Evolutionary conservation across 2,329 filamentous ascomycete genomes (phyloP).

Genomic region (Anisogramma anomala): DNA sequence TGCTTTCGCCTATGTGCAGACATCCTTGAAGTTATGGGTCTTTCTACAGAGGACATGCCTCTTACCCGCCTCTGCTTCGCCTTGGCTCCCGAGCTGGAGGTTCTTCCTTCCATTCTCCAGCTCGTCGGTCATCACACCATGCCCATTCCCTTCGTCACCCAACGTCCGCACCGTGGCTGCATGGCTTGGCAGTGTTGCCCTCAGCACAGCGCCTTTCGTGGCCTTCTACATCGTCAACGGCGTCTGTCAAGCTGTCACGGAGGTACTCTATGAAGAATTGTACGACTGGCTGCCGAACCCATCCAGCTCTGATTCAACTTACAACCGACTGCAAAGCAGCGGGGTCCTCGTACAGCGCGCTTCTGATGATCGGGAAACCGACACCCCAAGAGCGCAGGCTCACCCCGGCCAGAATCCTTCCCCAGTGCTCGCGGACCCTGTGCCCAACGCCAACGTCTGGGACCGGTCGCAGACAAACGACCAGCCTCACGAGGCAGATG

Average conservation of each 20-base stretch:
- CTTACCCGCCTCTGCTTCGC: conserved; percentile 26
- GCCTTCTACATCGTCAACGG: conserved; percentile 28
- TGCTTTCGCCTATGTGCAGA: conserved; percentile 26
- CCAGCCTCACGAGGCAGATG: not conserved
- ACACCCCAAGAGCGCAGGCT: not conserved
- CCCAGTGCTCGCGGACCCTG: not conserved
- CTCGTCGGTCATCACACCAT: conserved; percentile 37
- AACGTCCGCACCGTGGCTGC: conserved; percentile 26
- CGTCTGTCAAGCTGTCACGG: conserved; percentile 12
- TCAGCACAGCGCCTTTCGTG: conserved; percentile 36
- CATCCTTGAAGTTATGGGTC: conserved; percentile 41
- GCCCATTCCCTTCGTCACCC: conserved; percentile 30
- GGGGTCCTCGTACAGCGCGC: not conserved
- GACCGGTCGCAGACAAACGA: conserved; percentile 3
- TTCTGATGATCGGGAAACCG: not conserved
- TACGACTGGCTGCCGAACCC: conserved; percentile 8
- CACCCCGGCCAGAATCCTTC: not conserved
- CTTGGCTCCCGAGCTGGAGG: conserved; percentile 31
- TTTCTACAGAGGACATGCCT: conserved; percentile 41
- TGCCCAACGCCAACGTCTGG: conserved; percentile 2
- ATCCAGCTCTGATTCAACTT: too few species aligned
- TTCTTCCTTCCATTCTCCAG: conserved; percentile 46
- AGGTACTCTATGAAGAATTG: conserved; percentile 11
- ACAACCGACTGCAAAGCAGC: not conserved
- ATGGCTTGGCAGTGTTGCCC: conserved; percentile 32